phyloP scores from a whole-genome alignment of 805 yeast genomes.

The Wickerhamiella musiphila region DNA sequence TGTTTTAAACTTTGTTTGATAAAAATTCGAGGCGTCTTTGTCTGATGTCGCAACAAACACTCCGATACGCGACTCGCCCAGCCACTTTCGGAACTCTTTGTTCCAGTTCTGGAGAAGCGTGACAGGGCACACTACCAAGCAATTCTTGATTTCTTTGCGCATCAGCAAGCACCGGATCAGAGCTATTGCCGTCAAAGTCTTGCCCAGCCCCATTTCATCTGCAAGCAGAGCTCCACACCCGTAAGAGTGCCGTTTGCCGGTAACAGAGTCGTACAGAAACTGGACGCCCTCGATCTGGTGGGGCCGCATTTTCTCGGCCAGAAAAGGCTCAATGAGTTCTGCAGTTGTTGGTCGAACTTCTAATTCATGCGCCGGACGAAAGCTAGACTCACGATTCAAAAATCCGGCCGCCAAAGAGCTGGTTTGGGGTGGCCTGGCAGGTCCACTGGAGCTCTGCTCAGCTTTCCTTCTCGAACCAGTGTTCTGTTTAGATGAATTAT shows the following conservation, averaged over 20 bases:
- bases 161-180: constrained; percentile 65
- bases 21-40: constrained; percentile 29
- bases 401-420: too few species aligned
- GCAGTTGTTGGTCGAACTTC: too few species aligned
- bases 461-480: too few species aligned
- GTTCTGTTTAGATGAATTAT: too few species aligned
- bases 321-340: constrained; percentile 20
- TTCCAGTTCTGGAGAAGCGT: constrained; percentile 80
- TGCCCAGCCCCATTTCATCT: constrained; percentile 95
- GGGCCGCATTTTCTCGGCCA: constrained; percentile 34
- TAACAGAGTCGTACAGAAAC: constrained; percentile 67
- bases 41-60: constrained; percentile 41
- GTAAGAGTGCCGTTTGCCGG: constrained; percentile 38
- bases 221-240: constrained; percentile 71
- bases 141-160: constrained; percentile 30
- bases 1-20: constrained; percentile 44
- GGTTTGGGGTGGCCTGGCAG: too few species aligned
- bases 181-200: constrained; percentile 72
- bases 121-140: constrained; percentile 79
- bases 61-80: constrained; percentile 45
- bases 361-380: too few species aligned
- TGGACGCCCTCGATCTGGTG: constrained; percentile 77
- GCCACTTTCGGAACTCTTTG: constrained; percentile 78
- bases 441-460: too few species aligned
- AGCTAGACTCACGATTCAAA: too few species aligned